phyloP scores from a whole-genome alignment of 2,329 filamentous ascomycete species.

The Diaporthe longicolla region DNA sequence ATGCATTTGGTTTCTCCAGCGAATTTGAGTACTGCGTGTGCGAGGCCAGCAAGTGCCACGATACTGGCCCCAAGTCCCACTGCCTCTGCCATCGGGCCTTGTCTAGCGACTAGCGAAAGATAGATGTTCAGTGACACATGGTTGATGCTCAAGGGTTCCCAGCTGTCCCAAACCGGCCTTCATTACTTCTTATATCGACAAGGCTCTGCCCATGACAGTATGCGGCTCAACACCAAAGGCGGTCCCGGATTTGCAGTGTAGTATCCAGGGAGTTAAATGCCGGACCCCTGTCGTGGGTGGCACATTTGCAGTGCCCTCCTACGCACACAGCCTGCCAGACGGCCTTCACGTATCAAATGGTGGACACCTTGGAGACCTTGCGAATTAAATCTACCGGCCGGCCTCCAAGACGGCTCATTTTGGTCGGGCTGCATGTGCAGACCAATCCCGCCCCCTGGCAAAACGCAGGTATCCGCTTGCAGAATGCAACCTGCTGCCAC shows the following conservation, averaged over 20 bases:
- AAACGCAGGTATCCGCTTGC: not conserved
- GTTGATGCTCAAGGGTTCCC: too few species aligned
- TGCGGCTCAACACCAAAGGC: too few species aligned
- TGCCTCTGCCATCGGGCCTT: constrained; percentile 8
- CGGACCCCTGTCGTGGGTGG: not conserved
- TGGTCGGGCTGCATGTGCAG: constrained; percentile 4
- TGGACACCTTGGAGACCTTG: not conserved
- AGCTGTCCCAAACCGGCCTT: not conserved
- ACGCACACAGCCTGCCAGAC: not conserved
- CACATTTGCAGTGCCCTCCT: not conserved
- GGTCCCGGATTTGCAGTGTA: too few species aligned
- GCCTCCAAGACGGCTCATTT: not conserved
- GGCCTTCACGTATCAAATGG: not conserved
- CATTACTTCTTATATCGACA: not conserved
- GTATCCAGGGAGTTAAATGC: not conserved
- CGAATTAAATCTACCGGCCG: not conserved
- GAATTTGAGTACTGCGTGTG: not conserved
- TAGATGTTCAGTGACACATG: too few species aligned
- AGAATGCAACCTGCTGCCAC: constrained; percentile 6
- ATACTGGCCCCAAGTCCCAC: constrained; percentile 3
- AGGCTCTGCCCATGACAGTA: not conserved
- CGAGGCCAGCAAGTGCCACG: not conserved
- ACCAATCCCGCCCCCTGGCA: not conserved
- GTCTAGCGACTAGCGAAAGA: not conserved
- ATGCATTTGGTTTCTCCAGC: not conserved